Conservation (phyloP, 2,329 filamentous ascomycete genomes). For the Dryadomyces quercus-mongolicae region DNA sequence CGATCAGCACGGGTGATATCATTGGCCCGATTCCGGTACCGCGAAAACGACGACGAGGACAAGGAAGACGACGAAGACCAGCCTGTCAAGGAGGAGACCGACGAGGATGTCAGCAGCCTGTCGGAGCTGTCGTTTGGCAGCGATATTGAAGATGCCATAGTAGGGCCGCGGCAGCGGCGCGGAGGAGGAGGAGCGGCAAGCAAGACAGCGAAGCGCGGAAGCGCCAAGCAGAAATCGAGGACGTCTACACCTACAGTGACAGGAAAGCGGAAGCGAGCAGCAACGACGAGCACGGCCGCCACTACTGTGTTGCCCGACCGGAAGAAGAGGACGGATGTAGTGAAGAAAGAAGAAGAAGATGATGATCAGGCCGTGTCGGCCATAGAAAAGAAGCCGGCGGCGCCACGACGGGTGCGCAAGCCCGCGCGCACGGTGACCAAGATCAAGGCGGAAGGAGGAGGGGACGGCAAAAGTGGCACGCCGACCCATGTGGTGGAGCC, state of each 20-base stretch:
- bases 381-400: not conserved
- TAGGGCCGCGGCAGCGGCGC: constrained; percentile 2
- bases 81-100: not conserved
- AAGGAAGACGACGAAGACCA: constrained; percentile 3
- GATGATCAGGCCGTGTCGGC: not conserved
- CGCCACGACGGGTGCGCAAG: constrained; percentile 14
- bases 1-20: constrained; percentile 9
- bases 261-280: constrained; percentile 19
- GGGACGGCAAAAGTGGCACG: no score
- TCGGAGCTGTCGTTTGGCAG: constrained; percentile 12
- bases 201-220: constrained; percentile 2
- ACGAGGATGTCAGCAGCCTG: constrained; percentile 6
- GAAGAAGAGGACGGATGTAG: not conserved
- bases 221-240: not conserved
- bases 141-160: constrained; percentile 23
- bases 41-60: constrained; percentile 7
- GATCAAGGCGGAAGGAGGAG: not conserved
- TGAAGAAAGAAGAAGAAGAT: not conserved
- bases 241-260: constrained; percentile 2
- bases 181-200: not conserved
- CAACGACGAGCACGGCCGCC: constrained; percentile 13
- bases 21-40: constrained; percentile 11
- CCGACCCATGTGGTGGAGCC: no score
- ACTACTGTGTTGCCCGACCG: not conserved
- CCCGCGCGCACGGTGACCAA: constrained; percentile 10